Conservation (phyloP, 306 rosid genomes). For the Cajanus cajan region DNA sequence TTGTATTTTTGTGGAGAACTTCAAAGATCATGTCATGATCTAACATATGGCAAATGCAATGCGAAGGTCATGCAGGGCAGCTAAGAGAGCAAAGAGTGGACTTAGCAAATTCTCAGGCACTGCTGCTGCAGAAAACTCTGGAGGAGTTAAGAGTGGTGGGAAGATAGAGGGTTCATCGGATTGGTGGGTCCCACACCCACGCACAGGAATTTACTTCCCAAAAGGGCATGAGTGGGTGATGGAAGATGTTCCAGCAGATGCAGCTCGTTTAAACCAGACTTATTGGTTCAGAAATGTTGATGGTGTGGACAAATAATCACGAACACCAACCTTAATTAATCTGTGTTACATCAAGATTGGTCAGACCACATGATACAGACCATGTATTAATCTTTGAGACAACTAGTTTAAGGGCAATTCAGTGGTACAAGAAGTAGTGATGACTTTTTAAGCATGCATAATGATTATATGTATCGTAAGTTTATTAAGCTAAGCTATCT, state of each 20-base stretch:
- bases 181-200: conserved; percentile 68
- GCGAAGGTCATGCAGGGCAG: conserved; percentile 31
- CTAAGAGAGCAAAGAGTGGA: conserved; percentile 16
- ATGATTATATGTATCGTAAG: neutral
- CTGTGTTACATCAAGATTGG: neutral
- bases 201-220: conserved; percentile 71
- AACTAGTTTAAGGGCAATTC: neutral
- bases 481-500: neutral
- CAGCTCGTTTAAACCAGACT: conserved; percentile 45
- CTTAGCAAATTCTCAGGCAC: conserved; percentile 22
- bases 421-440: neutral
- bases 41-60: neutral
- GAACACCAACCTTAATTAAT: neutral
- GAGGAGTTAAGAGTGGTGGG: neutral
- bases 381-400: neutral
- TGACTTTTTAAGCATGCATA: neutral
- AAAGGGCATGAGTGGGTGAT: conserved; percentile 71
- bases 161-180: conserved; percentile 5
- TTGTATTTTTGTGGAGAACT: neutral
- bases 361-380: neutral
- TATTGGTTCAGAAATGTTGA: conserved; percentile 65
- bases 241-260: conserved; percentile 59
- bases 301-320: conserved; percentile 47
- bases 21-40: neutral
- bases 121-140: neutral